Base-by-base conservation (phyloP, 31 red algal genomes). In the Asparagopsis taxiformis region DNA sequence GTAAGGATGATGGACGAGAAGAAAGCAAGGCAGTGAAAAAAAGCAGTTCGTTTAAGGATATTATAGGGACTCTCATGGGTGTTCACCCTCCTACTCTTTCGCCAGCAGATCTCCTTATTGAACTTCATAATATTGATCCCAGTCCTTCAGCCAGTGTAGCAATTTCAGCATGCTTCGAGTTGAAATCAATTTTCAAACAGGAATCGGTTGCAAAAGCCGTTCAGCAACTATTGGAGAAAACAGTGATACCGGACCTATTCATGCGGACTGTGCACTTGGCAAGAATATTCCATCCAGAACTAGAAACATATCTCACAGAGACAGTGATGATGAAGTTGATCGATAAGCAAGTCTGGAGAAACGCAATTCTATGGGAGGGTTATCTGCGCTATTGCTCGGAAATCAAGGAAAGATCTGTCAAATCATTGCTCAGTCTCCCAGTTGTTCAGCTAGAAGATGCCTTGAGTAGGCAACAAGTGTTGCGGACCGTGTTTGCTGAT, bases 221-320 rank as follows among this genome's bases (percentile, higher is more conserved):
- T 17, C 78, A 92, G 50, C 75, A 92, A 55, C 50, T 92, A 28
- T 39, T 92, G 43, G 78, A 84, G 54, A 76, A 72, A 52, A 84
- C 70, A n/a, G 17, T 52, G 37, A 62, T 84, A 24, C 88, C 88
- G 26, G 69, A 79, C 21, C 15, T 92, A 48, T 65, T 92, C 3
- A 80, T 92, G 78, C 70, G 88, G 62, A 92, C 88, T n/a, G 88
- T 92, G 26, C 55, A 65, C 20, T 43, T 88, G 55, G 83, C 83
- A 20, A 48, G 73, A 26, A 77, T 78, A 0, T 78, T 78, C 37
- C 55, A 78, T 37, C 73, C 83, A 19, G 72, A 78, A 39, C 38
- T 88, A 31, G 83, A 88, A 72, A 71, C 62, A 29, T 88, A 88
- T 53, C 34, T 88, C 39, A 77, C 64, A 52, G 83, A 73, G 9